These are phyloP conservation scores for Talaromyces sp. DNA, from an alignment of 2,329 filamentous ascomycete species.

Conservation along the genomic window DNA sequence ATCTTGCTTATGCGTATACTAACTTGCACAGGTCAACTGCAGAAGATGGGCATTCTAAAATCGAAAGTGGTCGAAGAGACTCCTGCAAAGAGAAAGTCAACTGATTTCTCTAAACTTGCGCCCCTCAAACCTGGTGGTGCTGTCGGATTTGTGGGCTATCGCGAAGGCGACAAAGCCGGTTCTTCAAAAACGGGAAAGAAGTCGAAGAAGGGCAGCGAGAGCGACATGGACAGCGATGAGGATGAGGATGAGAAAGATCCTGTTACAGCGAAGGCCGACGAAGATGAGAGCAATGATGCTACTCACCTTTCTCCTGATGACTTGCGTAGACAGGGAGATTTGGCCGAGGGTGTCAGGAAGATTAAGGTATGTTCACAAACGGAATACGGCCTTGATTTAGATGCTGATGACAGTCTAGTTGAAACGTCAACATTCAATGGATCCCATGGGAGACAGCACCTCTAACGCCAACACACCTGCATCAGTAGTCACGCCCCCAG, in stretches of 20 bases:
- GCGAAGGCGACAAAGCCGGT: constrained; percentile 58
- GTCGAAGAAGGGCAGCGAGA: constrained; percentile 53
- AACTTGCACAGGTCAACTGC: constrained; percentile 69
- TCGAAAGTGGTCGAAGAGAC: constrained; percentile 58
- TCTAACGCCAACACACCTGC: constrained; percentile 42
- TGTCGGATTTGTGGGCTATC: constrained; percentile 84
- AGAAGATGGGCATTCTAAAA: constrained; percentile 89
- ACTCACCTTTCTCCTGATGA: constrained; percentile 58
- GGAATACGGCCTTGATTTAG: neutral
- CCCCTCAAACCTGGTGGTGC: constrained; percentile 84
- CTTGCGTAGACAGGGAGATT: constrained; percentile 57
- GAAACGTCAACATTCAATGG: constrained; percentile 64
- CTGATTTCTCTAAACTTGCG: constrained; percentile 80
- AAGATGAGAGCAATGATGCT: constrained; percentile 51
- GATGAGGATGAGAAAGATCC: constrained; percentile 54
- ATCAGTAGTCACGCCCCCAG: constrained; percentile 37
- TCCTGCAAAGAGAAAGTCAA: constrained; percentile 67
- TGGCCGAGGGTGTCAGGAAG: constrained; percentile 62
- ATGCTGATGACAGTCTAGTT: constrained; percentile 44
- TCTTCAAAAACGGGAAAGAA: constrained; percentile 60
- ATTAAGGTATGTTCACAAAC: constrained; percentile 55
- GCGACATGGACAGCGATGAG: constrained; percentile 72
- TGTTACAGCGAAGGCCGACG: constrained; percentile 63
- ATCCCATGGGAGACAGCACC: constrained; percentile 44
- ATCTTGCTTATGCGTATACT: neutral